Evolutionary conservation across 2,329 filamentous ascomycete species (phyloP).

Genomic region (Phyllosticta citriasiana): DNA sequence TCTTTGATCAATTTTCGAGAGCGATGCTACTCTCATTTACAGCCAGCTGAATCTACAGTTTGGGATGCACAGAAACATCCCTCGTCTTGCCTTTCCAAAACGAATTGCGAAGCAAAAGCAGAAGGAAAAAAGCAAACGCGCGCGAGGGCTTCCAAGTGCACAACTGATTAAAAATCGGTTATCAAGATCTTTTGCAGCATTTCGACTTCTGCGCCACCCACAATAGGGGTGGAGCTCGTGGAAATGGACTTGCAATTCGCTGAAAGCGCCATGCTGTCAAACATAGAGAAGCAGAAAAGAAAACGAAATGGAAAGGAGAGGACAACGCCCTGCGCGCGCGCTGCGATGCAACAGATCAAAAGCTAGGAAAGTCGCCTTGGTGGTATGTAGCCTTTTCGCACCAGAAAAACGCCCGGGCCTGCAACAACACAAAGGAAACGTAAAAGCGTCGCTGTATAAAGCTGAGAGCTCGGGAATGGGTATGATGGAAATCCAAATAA

Average conservation of each 20-base stretch:
- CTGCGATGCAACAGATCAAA: slow-evolving; percentile 4
- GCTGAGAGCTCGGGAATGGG: slow-evolving; percentile 6
- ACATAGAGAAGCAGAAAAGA: background rate
- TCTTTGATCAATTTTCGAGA: background rate
- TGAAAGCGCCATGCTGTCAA: slow-evolving; percentile 4
- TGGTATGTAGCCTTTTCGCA: slow-evolving; percentile 7
- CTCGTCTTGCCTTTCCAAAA: background rate
- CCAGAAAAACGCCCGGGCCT: background rate
- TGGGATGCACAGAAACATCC: background rate
- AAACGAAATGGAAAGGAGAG: background rate
- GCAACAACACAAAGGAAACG: slow-evolving; percentile 9
- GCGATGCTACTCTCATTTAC: background rate
- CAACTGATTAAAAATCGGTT: background rate
- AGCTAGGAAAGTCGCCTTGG: background rate
- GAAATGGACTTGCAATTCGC: background rate
- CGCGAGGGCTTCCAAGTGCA: background rate
- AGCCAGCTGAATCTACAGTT: background rate
- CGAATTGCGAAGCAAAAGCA: background rate
- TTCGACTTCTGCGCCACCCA: background rate
- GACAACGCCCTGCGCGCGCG: slow-evolving; percentile 3
- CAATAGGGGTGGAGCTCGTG: background rate
- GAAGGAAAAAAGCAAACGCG: background rate
- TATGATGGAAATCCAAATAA: slow-evolving; percentile 9
- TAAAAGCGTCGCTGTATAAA: slow-evolving; percentile 9
- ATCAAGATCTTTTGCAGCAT: background rate